Evolutionary conservation across 495 filamentous ascomycete genomes (phyloP).

Genomic region (Neurospora sp.): DNA sequence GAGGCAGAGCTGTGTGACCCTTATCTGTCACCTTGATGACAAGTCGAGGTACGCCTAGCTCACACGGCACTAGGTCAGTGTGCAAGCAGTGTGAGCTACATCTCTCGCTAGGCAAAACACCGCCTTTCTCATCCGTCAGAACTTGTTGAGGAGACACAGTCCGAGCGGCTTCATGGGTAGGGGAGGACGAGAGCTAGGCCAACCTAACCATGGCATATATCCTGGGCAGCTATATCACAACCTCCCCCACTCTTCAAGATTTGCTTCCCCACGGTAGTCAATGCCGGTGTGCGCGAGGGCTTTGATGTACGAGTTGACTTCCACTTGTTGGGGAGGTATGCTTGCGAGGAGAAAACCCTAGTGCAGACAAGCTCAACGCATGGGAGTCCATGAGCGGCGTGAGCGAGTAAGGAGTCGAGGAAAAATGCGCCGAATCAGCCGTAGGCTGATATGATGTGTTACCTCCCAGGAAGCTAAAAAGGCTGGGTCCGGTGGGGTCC

Average conservation of each 20-base stretch:
- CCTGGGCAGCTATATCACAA: neutral
- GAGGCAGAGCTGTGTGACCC: neutral
- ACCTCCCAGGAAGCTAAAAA: conserved; percentile 10
- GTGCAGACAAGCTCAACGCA: conserved; percentile 5
- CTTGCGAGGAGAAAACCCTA: conserved; percentile 1
- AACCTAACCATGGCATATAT: neutral
- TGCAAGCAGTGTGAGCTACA: neutral
- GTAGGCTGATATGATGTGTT: conserved; percentile 37
- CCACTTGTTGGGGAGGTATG: conserved; percentile 4
- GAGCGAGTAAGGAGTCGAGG: conserved; percentile 17
- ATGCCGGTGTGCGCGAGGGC: conserved; percentile 12
- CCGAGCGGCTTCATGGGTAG: neutral
- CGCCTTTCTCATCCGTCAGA: neutral
- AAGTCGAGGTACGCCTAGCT: neutral
- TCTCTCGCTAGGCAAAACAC: neutral
- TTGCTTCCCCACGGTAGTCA: conserved; percentile 11
- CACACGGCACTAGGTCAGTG: neutral
- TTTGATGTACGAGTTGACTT: conserved; percentile 3
- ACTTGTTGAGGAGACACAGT: neutral
- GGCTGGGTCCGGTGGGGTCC: conserved; percentile 17
- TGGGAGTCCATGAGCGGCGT: neutral
- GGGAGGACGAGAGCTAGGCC: neutral
- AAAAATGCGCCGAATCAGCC: conserved; percentile 39
- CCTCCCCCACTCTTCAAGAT: neutral
- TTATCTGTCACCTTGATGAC: neutral